Base-by-base conservation (phyloP, 495 filamentous ascomycete genomes). In the Aspergillus asperescens region DNA sequence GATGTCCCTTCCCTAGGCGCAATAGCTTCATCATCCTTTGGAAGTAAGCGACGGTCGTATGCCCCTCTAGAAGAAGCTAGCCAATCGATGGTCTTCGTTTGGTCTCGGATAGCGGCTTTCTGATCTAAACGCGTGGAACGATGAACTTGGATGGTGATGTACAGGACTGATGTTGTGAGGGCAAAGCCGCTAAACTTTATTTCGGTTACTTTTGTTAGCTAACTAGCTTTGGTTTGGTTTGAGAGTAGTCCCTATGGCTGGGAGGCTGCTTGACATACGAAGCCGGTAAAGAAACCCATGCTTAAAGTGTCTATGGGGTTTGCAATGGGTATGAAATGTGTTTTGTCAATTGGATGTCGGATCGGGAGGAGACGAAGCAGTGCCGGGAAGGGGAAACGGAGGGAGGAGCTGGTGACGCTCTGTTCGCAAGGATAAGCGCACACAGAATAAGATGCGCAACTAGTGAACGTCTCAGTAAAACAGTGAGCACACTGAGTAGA, bases 271-370 rank as follows among this genome's bases (percentile, higher is more conserved):
- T 15, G 22, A 80, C 84, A 45, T 79, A 95, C 90, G 60, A 95
- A 88, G 66, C 90, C 90, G 13, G 85, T 75, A 56, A 85, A 79
- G 75, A 89, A 89, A 51, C 87, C 85, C 88, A 91, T 90, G 54
- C 35, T 59, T 18, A 4, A 28, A 10, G 19, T 12, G 43, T 34
- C 8, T 22, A 35, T 3, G 44, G 25, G n/a, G 6, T 19, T 45
- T 4, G 5, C 9, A 28, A 28, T 28, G 9, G 25, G 25, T 28
- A 28, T 28, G 25, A 4, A 28, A 9, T 28, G 25, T 4, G 5
- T 4, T 28, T 4, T 28, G 25, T 28, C 4, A 5, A 28, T 28
- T 9, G 4, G 25, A 12, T 12, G 7, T 3, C 7, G 29, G 13
- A 3, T 32, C 10, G 29, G 13, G 10, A 12, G 10, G 29, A n/a